These are phyloP conservation scores for Rhamnella rubrinervis DNA, from an alignment of 331 rosid species.

Conservation along the genomic window DNA sequence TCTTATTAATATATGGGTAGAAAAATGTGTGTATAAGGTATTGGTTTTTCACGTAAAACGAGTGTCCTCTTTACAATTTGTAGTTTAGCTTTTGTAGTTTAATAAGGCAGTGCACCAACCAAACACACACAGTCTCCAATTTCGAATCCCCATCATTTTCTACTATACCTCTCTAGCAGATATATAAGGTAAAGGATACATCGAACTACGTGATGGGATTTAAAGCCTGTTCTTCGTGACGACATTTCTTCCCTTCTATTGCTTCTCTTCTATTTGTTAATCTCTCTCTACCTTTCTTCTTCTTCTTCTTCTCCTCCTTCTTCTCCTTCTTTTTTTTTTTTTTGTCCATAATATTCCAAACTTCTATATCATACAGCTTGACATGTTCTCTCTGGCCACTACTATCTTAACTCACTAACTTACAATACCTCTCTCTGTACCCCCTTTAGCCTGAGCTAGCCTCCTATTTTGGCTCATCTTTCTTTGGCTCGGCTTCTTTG, in stretches of 20 bases:
- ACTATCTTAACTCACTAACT: slow-evolving; percentile 39
- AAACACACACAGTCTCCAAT: slow-evolving; percentile 59
- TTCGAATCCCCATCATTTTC: slow-evolving; percentile 78
- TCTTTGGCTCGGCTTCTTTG: slow-evolving; percentile 45
- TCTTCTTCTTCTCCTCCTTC: too few relatives aligned
- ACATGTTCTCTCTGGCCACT: slow-evolving; percentile 36
- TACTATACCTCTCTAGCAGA: slow-evolving; percentile 18
- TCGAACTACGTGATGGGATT: slow-evolving; percentile 86
- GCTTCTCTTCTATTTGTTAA: slow-evolving; percentile 29
- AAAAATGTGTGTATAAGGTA: background rate
- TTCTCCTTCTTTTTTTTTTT: slow-evolving; percentile 9
- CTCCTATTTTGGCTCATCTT: slow-evolving; percentile 52
- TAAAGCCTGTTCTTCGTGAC: slow-evolving; percentile 65
- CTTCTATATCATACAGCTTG: slow-evolving; percentile 32
- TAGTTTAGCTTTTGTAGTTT: slow-evolving; percentile 85
- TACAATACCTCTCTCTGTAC: slow-evolving; percentile 33
- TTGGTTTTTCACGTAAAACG: slow-evolving; percentile 73
- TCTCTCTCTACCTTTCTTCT: slow-evolving; percentile 17
- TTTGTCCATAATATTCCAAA: slow-evolving; percentile 36
- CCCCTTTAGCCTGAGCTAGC: slow-evolving; percentile 30
- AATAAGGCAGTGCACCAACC: slow-evolving; percentile 48
- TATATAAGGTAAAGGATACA: slow-evolving; percentile 71
- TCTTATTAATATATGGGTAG: slow-evolving; percentile 17
- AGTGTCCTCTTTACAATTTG: slow-evolving; percentile 71
- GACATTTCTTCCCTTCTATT: slow-evolving; percentile 58